Percentiles rank a stretch among this genome's conserved stretches.
Conservation (phyloP, 108 stramenopile genomes). For the Schizochytrium sp. region DNA sequence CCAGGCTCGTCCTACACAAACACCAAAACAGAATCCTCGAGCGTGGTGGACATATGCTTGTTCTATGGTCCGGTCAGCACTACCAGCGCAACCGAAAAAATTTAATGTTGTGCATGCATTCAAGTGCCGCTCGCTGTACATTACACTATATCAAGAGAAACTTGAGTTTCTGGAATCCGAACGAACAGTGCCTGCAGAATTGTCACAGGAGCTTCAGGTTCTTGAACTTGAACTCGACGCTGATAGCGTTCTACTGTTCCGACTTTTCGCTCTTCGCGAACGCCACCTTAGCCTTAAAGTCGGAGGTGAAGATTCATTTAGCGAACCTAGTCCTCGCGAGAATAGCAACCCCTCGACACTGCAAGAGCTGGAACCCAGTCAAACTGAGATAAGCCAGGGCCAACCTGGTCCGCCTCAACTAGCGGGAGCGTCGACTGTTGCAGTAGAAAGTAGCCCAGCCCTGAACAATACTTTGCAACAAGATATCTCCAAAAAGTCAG, state of each 20-base stretch:
- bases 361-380: too few species aligned
- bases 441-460: too few species aligned
- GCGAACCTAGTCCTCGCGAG: too few species aligned
- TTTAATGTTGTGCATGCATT: neutral
- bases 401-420: too few species aligned
- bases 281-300: neutral
- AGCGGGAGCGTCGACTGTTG: too few species aligned
- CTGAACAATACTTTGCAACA: too few species aligned
- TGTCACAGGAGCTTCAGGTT: neutral
- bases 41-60: neutral
- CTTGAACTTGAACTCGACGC: neutral
- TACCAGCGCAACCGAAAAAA: neutral
- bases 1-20: neutral
- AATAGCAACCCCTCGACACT: too few species aligned
- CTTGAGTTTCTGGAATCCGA: neutral
- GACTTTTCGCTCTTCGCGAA: neutral
- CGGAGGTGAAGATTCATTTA: too few species aligned
- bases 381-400: too few species aligned
- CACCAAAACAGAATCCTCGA: neutral
- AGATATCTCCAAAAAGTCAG: too few species aligned
- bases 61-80: neutral
- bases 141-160: neutral
- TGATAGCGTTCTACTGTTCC: neutral
- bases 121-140: neutral
- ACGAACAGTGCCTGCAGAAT: neutral